These are phyloP conservation scores for Turritis glabra DNA, from an alignment of 345 rosid genomes.

Conservation along the genomic window DNA sequence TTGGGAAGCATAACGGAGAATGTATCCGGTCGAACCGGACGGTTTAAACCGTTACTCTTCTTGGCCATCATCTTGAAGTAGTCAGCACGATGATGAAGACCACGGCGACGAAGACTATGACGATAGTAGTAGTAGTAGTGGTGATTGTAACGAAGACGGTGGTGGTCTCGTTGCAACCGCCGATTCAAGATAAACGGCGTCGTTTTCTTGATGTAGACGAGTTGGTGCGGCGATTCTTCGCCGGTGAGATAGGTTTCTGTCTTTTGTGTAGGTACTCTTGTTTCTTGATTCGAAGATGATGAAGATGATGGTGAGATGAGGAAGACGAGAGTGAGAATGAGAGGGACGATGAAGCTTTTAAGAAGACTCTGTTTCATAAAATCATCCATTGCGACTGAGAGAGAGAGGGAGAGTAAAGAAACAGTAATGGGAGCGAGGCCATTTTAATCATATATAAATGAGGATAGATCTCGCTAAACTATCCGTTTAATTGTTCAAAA, in stretches of 20 bases:
- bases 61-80: conserved; percentile 36
- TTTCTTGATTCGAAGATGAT: conserved; percentile 29
- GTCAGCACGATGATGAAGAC: conserved; percentile 21
- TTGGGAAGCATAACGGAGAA: conserved; percentile 38
- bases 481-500: too few species aligned
- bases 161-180: neutral
- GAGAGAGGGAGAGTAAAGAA: neutral
- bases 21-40: conserved; percentile 26
- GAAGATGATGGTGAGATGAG: conserved; percentile 36
- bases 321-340: conserved; percentile 33
- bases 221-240: conserved; percentile 16
- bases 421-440: neutral
- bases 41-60: conserved; percentile 28
- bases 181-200: conserved; percentile 29
- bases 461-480: too few species aligned
- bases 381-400: conserved; percentile 12
- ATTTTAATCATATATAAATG: neutral
- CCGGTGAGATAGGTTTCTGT: neutral
- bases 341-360: conserved; percentile 28
- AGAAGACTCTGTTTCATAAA: conserved; percentile 24
- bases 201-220: conserved; percentile 37
- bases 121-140: conserved; percentile 19
- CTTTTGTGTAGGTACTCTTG: conserved; percentile 20
- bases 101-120: conserved; percentile 25
- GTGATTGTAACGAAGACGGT: conserved; percentile 17